Evolutionary conservation across 2,329 filamentous ascomycete species (phyloP), one percentile per base, ranked within the genome.

Genomic region (Talaromyces sp.): DNA sequence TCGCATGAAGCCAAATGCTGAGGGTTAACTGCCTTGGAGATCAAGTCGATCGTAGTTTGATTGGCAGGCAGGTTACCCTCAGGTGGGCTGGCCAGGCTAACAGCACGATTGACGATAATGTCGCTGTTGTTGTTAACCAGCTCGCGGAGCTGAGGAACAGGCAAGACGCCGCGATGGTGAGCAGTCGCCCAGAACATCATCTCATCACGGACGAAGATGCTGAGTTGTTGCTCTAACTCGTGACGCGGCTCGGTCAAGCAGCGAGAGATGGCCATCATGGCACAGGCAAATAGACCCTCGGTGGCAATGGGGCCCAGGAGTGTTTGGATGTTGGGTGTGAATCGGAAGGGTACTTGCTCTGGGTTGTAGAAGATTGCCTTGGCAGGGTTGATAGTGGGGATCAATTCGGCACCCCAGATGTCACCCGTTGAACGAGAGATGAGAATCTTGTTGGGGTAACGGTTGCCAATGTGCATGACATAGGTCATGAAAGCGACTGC

Each of bases 401-500:
- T 90, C 47, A 97, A 81, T 73, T 99, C 94, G 7, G 91, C 91
- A 43, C 91, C 92, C 95, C 95, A 99, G 62, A 99, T 89, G 67
- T 95, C 94, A 60, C 95, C 95, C 5, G 88, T 91, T 27, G 84
- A 84, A 20, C 91, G 87, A 10, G 91, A 88, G 66, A 99, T 95
- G 74, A 89, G 88, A 72, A 97, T 88, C 81, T 99, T 99, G 74
- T 92, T 91, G 5, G 94, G 95, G 73, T 94, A 96, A 27, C 94
- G 89, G 71, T 91, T 91, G 70, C 93, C 91, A 86, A 99, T 97
- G 77, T 93, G 93, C 78, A 99, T 88, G 54, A 97, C 88, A 70
- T 97, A 99, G 3, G 94, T 97, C 89, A 99, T 96, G 77, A 99
- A 99, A 1, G 94, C 96, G 59, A 97, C 82, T 1, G 92, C 86